phyloP scores from a whole-genome alignment of 768 basidiomycete genomes.

The Calocera viscosa region DNA sequence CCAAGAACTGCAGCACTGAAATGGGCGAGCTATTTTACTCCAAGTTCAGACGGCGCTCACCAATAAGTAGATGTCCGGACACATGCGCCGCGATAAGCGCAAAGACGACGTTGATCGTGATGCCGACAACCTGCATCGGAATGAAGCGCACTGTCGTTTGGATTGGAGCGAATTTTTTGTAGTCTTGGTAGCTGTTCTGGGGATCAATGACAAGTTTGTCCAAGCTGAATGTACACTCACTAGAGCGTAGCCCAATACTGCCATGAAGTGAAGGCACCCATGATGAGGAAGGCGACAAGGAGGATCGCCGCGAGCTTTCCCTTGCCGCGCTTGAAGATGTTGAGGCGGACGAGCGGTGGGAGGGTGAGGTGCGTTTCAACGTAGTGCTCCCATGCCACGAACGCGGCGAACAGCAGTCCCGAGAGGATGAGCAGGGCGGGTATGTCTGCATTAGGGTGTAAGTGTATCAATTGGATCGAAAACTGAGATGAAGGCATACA shows the following conservation, averaged over 20 bases:
- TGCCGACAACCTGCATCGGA: slow-evolving; percentile 58
- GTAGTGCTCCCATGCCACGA: slow-evolving; percentile 54
- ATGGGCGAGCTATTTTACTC: neutral
- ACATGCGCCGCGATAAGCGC: slow-evolving; percentile 46
- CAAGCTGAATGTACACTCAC: neutral
- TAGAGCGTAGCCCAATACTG: slow-evolving; percentile 34
- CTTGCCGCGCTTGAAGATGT: slow-evolving; percentile 48
- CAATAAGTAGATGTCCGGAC: slow-evolving; percentile 43
- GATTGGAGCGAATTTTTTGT: slow-evolving; percentile 41
- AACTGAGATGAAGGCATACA: slow-evolving; percentile 29
- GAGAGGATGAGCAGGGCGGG: slow-evolving; percentile 55
- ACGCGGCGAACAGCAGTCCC: slow-evolving; percentile 40
- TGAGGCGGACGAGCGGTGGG: slow-evolving; percentile 53
- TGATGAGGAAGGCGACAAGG: slow-evolving; percentile 49
- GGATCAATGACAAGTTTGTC: too few species aligned
- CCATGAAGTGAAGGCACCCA: slow-evolving; percentile 34
- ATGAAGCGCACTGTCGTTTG: slow-evolving; percentile 49
- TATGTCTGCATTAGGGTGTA: slow-evolving; percentile 38
- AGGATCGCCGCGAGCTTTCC: slow-evolving; percentile 53
- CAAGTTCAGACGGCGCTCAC: slow-evolving; percentile 27
- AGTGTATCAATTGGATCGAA: neutral
- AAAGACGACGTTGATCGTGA: slow-evolving; percentile 52
- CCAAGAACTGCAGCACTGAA: slow-evolving; percentile 35
- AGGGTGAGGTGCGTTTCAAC: slow-evolving; percentile 32
- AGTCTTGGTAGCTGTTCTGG: slow-evolving; percentile 53